Conservation (phyloP, 2,329 filamentous ascomycete genomes). For the Bipolaris gigantea region DNA sequence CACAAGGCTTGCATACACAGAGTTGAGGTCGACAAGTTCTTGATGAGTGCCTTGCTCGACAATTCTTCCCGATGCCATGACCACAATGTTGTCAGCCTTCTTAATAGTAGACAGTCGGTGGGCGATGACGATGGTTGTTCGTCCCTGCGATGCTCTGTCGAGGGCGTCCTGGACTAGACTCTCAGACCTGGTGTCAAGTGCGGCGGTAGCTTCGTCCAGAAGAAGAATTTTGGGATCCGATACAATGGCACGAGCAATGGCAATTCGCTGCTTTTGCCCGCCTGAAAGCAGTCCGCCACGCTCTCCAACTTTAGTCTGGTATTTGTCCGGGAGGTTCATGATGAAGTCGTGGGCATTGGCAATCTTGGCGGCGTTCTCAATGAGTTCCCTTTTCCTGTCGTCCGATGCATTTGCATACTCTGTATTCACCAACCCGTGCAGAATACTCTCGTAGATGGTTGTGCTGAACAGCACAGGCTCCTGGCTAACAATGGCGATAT, state of each 20-base stretch:
- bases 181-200: slow-evolving; percentile 91
- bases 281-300: slow-evolving; percentile 89
- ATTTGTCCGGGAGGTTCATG: slow-evolving; percentile 76
- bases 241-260: slow-evolving; percentile 87
- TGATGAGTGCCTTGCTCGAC: slow-evolving; percentile 91
- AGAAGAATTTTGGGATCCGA: slow-evolving; percentile 90
- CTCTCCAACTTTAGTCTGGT: slow-evolving; percentile 94
- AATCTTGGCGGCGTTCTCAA: slow-evolving; percentile 81
- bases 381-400: slow-evolving; percentile 69
- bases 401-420: slow-evolving; percentile 66
- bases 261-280: slow-evolving; percentile 95
- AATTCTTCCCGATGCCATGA: slow-evolving; percentile 83
- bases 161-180: slow-evolving; percentile 91
- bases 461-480: slow-evolving; percentile 90
- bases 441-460: slow-evolving; percentile 87
- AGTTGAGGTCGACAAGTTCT: slow-evolving; percentile 68
- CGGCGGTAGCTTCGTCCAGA: slow-evolving; percentile 92
- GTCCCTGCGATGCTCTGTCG: slow-evolving; percentile 79
- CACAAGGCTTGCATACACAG: slow-evolving; percentile 82
- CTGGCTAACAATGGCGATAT: slow-evolving; percentile 90
- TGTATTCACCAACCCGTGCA: slow-evolving; percentile 87
- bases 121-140: slow-evolving; percentile 95
- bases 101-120: slow-evolving; percentile 94
- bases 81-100: slow-evolving; percentile 92
- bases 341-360: slow-evolving; percentile 96